A percentile compares a stretch with the other conserved stretches of the same genome.
phyloP scores from a whole-genome alignment of 1,284 basidiomycete genomes.

The Cystobasidium sp. region DNA sequence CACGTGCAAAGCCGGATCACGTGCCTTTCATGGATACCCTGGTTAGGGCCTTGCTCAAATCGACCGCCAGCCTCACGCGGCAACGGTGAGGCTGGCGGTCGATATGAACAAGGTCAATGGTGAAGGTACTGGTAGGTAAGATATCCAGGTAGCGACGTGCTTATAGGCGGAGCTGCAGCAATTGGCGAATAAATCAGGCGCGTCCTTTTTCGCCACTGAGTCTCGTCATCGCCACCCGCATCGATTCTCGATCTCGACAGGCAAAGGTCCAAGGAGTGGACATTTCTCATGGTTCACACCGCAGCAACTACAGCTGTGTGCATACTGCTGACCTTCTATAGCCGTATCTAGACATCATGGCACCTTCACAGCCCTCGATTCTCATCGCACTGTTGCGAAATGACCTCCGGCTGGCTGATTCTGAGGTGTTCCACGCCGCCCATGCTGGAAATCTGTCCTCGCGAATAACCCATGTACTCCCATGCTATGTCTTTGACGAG shows the following conservation, averaged over 20 bases:
- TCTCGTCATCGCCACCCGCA: not conserved
- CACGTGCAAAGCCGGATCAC: too few species aligned
- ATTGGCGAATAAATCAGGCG: slow-evolving; percentile 1
- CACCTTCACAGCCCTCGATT: slow-evolving; percentile 35
- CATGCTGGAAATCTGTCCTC: slow-evolving; percentile 42
- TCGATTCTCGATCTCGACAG: not conserved
- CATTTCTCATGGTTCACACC: not conserved
- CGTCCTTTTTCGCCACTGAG: not conserved
- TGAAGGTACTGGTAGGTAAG: too few species aligned
- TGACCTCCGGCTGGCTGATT: slow-evolving; percentile 35
- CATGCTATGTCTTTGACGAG: slow-evolving; percentile 64
- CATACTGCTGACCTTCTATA: not conserved
- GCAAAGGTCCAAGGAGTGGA: too few species aligned
- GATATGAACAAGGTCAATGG: too few species aligned
- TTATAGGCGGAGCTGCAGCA: too few species aligned
- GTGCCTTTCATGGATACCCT: too few species aligned
- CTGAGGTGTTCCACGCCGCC: slow-evolving; percentile 21
- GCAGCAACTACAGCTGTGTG: not conserved
- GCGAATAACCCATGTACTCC: slow-evolving; percentile 61
- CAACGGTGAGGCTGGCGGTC: too few species aligned
- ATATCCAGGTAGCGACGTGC: too few species aligned
- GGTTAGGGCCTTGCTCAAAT: too few species aligned
- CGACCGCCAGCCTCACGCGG: too few species aligned
- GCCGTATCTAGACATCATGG: not conserved
- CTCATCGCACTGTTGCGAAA: slow-evolving; percentile 40